Base-by-base conservation (phyloP, 2,329 filamentous ascomycete genomes). In the Eurotiales sp. region DNA sequence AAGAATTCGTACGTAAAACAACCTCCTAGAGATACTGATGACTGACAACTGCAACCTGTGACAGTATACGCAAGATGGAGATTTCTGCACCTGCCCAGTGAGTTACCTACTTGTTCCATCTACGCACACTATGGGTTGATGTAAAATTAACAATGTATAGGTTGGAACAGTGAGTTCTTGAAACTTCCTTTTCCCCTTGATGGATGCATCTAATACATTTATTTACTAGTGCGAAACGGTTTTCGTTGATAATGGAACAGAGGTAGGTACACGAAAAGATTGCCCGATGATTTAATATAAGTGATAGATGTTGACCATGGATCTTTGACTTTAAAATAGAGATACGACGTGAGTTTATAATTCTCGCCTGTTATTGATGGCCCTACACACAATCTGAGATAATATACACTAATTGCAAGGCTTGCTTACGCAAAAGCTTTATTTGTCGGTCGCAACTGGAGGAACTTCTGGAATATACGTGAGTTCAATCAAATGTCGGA, bases 401-500 rank as follows among this genome's bases (percentile, higher is more conserved):
- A 21, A 36, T 46, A 46, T 3, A 46, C n/a, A n/a, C 30, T 46
- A 36, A 46, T 8, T n/a, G 27, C 30, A n/a, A 23, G 25, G 14
- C 4, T 34, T 15, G 5, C 12, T 3, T n/a, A n/a, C n/a, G n/a
- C n/a, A 34, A 36, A 11, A 46, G 43, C 7, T 46, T 10, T 46
- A 46, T 23, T 14, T 46, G 30, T 22, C 30, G 3, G 44, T 46
- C 15, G 21, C 44, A 11, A 25, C 30, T 22, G 30, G 44, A 37
- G 44, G 44, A 14, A 46, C 44, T 27, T 37, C 44, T 11, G 44
- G 44, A 14, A 27, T 46, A 19, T 46, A 37, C 30, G 44, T 46
- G 27, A 34, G 44, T 27, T 10, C 17, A 17, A 25, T 15, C n/a
- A n/a, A n/a, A n/a, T 10, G n/a, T 10, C 32, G 10, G 19, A 19